Base-by-base conservation (phyloP, 2,329 filamentous ascomycete species). In the Diaporthe aspalathi region DNA sequence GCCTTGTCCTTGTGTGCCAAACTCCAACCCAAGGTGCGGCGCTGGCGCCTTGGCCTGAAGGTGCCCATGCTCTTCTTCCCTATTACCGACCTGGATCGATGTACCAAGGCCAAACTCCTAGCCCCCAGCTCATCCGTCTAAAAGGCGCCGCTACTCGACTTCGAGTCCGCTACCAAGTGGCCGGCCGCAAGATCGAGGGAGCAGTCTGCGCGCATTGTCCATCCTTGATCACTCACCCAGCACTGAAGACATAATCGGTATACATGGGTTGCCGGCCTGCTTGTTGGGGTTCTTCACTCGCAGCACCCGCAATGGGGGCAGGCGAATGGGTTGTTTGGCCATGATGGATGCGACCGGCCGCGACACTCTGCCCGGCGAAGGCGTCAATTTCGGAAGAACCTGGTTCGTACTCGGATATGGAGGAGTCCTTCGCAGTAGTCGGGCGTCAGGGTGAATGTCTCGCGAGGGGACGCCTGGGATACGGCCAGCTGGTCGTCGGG, bases 161-260 rank as follows among this genome's bases (percentile, higher is more conserved):
- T 50, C 29, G 43, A 29, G 40, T 22, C 24, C 16, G 32, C 22
- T 38, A 35, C 22, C 22, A 40, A 22, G 27, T n/a, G n/a, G n/a
- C n/a, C n/a, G 32, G 40, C 40, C 20, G 4, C 8, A n/a, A 27
- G 5, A 11, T 29, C 17, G 43, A 40, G 32, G 22, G 27, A 50
- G 24, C 32, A 68, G 20, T 12, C 7, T 27, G 53, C 43, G 38
- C 52, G 24, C 9, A 17, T 29, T 8, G 9, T 22, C 22, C 22
- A 29, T 17, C 20, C 2, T 12, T 78, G 22, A 77, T 74, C n/a
- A 80, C 82, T 62, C 82, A 89, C 87, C 83, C 45, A 90, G 83
- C 22, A 90, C 87, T 20, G 84, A 85, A 27, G 86, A 85, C 88
- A 90, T 90, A 79, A 88, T 82, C 57, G 80, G 78, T 63, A 89